Percentiles rank a stretch among this genome's conserved stretches.
Conservation (phyloP, 768 basidiomycete species). For the Lanmaoa pseudosensibilis region DNA sequence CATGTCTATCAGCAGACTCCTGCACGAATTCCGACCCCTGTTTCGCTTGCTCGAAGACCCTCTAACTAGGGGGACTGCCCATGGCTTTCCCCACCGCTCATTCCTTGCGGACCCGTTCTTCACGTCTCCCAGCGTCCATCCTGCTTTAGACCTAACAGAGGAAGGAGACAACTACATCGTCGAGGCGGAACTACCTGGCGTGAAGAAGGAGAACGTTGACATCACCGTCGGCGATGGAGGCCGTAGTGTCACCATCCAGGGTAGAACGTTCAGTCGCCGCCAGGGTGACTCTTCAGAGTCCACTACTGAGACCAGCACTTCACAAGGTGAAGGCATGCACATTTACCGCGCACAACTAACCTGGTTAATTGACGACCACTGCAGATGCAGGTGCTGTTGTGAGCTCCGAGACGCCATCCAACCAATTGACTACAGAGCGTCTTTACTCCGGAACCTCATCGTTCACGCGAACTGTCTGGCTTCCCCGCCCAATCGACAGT, state of each 20-base stretch:
- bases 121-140: slow-evolving; percentile 38
- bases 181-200: slow-evolving; percentile 77
- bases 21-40: slow-evolving; percentile 72
- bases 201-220: slow-evolving; percentile 74
- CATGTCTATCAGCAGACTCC: slow-evolving; percentile 68
- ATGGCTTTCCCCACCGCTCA: slow-evolving; percentile 34
- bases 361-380: neutral
- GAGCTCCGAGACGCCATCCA: slow-evolving; percentile 30
- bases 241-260: slow-evolving; percentile 70
- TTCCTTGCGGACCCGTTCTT: slow-evolving; percentile 55
- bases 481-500: slow-evolving; percentile 62
- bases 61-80: slow-evolving; percentile 38
- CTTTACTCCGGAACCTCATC: slow-evolving; percentile 52
- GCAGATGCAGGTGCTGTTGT: slow-evolving; percentile 17
- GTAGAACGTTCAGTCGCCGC: slow-evolving; percentile 43
- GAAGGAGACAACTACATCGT: slow-evolving; percentile 63
- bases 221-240: slow-evolving; percentile 71
- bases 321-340: slow-evolving; percentile 32
- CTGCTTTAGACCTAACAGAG: slow-evolving; percentile 69
- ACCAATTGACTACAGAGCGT: slow-evolving; percentile 59
- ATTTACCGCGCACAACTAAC: neutral
- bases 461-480: slow-evolving; percentile 71
- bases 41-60: slow-evolving; percentile 80
- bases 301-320: slow-evolving; percentile 9
- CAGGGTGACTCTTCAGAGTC: slow-evolving; percentile 22